Conservation (phyloP, 306 rosid species). For the Elaeagnus macrophylla region DNA sequence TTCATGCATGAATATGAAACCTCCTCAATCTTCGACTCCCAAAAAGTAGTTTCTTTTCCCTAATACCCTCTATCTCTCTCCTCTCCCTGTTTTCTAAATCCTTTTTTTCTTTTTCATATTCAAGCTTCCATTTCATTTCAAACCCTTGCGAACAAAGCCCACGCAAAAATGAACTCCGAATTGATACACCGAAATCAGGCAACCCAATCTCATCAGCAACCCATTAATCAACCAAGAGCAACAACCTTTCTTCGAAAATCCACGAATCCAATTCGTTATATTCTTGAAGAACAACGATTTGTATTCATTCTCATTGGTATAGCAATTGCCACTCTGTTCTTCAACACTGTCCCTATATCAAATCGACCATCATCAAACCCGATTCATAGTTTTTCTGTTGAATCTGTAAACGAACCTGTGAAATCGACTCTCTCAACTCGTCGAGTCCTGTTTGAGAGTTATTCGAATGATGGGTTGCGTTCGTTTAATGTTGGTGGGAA, state of each 20-base stretch:
- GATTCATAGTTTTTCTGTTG: not conserved
- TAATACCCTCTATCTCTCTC: not conserved
- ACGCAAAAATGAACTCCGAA: not conserved
- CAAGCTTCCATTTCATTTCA: not conserved
- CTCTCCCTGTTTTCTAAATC: not conserved
- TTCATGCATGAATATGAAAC: constrained; percentile 43
- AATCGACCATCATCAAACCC: not conserved
- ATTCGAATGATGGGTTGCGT: not conserved
- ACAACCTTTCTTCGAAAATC: not conserved
- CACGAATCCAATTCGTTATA: constrained; percentile 7
- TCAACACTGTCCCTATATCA: constrained; percentile 24
- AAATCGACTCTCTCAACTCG: constrained; percentile 25
- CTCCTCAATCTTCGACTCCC: constrained; percentile 8
- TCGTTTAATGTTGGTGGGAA: constrained; percentile 20
- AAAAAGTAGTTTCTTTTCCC: not conserved
- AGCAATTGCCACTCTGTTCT: constrained; percentile 34
- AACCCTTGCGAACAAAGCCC: not conserved
- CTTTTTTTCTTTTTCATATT: constrained; percentile 1
- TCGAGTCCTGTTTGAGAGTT: constrained; percentile 34
- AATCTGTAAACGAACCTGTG: constrained; percentile 4
- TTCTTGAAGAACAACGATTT: constrained; percentile 25
- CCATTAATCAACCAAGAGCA: not conserved
- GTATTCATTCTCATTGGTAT: constrained; percentile 29
- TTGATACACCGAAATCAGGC: constrained; percentile 37
- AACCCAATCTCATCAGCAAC: not conserved